Conservation (phyloP, 2,329 filamentous ascomycete genomes). For the Monosporascus cannonballus region DNA sequence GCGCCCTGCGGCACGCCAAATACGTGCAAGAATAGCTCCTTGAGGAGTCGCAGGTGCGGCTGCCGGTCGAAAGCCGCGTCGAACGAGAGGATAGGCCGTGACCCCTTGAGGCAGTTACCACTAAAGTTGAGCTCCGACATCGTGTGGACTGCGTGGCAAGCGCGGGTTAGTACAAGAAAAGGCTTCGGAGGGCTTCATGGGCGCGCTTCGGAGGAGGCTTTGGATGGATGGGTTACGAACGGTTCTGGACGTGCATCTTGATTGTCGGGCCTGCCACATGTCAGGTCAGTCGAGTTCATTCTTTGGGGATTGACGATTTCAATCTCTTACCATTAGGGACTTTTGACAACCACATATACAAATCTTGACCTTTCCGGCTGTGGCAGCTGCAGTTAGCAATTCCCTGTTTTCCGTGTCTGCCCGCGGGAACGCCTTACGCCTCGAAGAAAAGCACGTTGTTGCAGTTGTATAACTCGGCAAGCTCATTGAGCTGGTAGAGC, state of each 20-base stretch:
- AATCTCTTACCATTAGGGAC: constrained; percentile 61
- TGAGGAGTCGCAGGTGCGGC: constrained; percentile 75
- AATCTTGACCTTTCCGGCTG: constrained; percentile 76
- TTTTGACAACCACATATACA: constrained; percentile 91
- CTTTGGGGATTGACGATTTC: background rate
- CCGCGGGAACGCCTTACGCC: constrained; percentile 35
- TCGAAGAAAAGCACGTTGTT: constrained; percentile 96
- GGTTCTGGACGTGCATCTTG: constrained; percentile 71
- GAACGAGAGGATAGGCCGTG: constrained; percentile 84
- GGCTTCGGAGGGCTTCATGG: background rate
- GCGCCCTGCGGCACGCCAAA: constrained; percentile 90
- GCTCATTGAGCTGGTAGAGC: constrained; percentile 73
- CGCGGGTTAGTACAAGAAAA: background rate
- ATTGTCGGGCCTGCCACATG: constrained; percentile 34
- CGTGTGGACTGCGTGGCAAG: constrained; percentile 63
- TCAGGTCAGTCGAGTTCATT: constrained; percentile 35
- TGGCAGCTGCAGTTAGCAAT: background rate
- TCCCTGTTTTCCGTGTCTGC: background rate
- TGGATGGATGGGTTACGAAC: background rate
- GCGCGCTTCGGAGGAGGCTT: background rate
- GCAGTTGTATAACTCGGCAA: constrained; percentile 76
- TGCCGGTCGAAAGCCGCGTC: constrained; percentile 78
- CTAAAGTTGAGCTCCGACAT: constrained; percentile 91
- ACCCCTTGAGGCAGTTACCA: constrained; percentile 93
- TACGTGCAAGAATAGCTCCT: constrained; percentile 82